Base-by-base conservation (phyloP, 495 filamentous ascomycete genomes). In the Penicillium atrosanguineum region DNA sequence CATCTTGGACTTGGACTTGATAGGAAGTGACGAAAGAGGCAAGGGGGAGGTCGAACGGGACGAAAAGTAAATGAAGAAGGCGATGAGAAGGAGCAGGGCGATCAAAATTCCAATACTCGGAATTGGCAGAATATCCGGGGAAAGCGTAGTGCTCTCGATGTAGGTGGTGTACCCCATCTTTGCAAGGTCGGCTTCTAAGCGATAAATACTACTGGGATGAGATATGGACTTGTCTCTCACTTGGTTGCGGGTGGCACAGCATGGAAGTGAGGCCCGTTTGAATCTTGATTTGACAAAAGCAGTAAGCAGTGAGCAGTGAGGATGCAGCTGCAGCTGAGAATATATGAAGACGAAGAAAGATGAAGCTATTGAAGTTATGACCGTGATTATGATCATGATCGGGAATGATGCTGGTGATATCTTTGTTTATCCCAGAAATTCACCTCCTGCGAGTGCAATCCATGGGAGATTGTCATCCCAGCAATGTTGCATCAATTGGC, bases 401-500 rank as follows among this genome's bases (percentile, higher is more conserved):
- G 31, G 12, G 14, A 40, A 40, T 19, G 38, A 40, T 9, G 28
- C 28, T 31, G 28, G 28, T 31, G 28, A 12, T 31, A 8, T 31
- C 28, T 6, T 31, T 4, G 12, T 42, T 31, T 68, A 78, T n/a
- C 75, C 75, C 1, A 78, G 53, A 23, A 78, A 78, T 48, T 78
- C 68, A 15, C 73, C 73, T 21, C 62, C 59, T 0, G 73, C 70
- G 49, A 76, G 51, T 6, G 72, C 69, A 56, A 76, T 60, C 73
- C 73, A 78, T 6, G 72, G 70, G 52, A 73, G 38, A n/a, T 68
- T 56, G 31, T 62, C 57, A 28, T 75, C 64, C 75, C 75, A 78
- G 54, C 72, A 76, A 3, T 63, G 67, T 51, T 76, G 70, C 68
- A 78, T 75, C 44, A 78, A 50, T 28, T 58, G 63, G 6, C 75